Evolutionary conservation across 176 grass and related monocot genomes (phyloP).

Genomic region (Rhipidocladum racemiflorum): DNA sequence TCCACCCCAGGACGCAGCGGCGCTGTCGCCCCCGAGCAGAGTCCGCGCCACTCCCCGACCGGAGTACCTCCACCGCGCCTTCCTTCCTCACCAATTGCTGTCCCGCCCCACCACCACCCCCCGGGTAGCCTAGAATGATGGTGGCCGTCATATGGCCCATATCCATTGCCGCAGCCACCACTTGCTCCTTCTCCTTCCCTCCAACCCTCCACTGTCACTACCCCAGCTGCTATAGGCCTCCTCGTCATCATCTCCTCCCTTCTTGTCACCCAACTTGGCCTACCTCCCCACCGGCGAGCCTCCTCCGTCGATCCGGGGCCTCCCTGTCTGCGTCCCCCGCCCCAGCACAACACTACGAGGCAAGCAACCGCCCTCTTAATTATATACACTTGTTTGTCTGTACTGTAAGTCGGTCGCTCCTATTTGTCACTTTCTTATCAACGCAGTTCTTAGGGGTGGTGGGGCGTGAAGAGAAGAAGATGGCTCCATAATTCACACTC

Average conservation of each 20-base stretch:
- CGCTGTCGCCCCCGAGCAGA: too few species aligned
- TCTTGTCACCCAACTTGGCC: not conserved
- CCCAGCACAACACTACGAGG: constrained; percentile 43
- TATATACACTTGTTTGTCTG: too few species aligned
- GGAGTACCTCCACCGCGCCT: too few species aligned
- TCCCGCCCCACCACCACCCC: too few species aligned
- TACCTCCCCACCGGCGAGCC: not conserved
- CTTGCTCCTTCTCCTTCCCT: not conserved
- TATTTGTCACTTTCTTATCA: not conserved
- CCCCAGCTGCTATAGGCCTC: not conserved
- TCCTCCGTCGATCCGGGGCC: not conserved
- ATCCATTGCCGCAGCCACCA: constrained; percentile 7
- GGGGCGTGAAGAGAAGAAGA: too few species aligned
- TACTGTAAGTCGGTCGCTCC: not conserved
- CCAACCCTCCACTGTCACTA: not conserved
- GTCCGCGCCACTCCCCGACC: too few species aligned
- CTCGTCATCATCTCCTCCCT: not conserved
- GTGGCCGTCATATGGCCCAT: not conserved
- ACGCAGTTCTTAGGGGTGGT: not conserved
- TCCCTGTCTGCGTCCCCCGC: constrained; percentile 33
- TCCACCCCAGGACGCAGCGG: too few species aligned
- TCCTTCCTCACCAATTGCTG: too few species aligned
- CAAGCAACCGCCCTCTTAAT: not conserved
- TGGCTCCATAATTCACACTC: not conserved
- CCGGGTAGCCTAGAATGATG: not conserved